Conservation (phyloP, 2,329 filamentous ascomycete species). For the Helicocarpus griseus region DNA sequence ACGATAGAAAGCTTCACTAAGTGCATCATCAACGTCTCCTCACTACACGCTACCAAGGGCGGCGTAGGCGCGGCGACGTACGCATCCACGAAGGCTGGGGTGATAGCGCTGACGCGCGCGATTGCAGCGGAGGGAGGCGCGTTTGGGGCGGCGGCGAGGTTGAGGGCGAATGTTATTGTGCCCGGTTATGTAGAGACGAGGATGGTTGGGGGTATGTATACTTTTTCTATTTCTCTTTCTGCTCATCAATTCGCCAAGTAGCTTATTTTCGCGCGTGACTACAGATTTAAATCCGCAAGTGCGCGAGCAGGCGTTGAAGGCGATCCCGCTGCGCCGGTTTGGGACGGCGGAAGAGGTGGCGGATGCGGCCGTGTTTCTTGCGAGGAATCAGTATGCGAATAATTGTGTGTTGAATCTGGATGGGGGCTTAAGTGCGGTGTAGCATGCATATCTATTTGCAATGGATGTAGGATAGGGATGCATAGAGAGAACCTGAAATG, state of each 20-base stretch:
- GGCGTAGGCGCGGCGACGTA: slow-evolving; percentile 64
- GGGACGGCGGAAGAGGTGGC: slow-evolving; percentile 63
- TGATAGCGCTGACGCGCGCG: slow-evolving; percentile 49
- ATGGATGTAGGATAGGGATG: neutral
- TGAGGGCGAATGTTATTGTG: slow-evolving; percentile 71
- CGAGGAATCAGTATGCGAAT: slow-evolving; percentile 70
- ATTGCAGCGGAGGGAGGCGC: slow-evolving; percentile 32
- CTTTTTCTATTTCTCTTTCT: too few relatives aligned
- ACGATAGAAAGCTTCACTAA: slow-evolving; percentile 43
- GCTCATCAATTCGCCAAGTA: too few relatives aligned
- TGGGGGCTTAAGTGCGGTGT: slow-evolving; percentile 66
- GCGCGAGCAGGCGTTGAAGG: slow-evolving; percentile 23
- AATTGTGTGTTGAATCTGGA: slow-evolving; percentile 82
- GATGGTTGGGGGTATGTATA: slow-evolving; percentile 65
- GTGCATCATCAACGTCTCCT: slow-evolving; percentile 75
- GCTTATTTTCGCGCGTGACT: neutral
- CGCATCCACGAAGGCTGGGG: slow-evolving; percentile 69
- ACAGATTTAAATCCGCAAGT: slow-evolving; percentile 35
- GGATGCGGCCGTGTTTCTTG: slow-evolving; percentile 71
- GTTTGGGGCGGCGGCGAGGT: slow-evolving; percentile 47
- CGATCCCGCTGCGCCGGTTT: slow-evolving; percentile 58
- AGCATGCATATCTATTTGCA: slow-evolving; percentile 1
- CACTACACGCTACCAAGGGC: slow-evolving; percentile 60
- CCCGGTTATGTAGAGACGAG: slow-evolving; percentile 75
- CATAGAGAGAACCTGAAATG: too few relatives aligned